Evolutionary conservation across 768 basidiomycete species (phyloP).

Genomic region (Hypholoma fasciculare): DNA sequence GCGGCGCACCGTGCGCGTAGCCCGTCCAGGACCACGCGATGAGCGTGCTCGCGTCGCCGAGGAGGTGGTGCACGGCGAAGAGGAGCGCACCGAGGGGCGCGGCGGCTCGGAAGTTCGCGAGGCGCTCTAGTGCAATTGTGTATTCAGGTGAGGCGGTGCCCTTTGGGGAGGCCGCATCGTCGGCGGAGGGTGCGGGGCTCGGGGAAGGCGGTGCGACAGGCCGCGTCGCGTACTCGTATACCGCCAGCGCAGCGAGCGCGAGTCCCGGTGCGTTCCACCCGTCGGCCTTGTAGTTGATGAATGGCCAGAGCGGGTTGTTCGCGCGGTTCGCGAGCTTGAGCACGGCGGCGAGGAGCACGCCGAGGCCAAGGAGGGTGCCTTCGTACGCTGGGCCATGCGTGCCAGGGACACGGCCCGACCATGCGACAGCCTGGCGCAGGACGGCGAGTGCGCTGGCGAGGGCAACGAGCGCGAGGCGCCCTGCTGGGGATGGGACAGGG

Average conservation of each 20-base stretch:
- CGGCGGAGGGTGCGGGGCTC: background rate
- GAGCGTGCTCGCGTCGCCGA: constrained; percentile 76
- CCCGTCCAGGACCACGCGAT: constrained; percentile 91
- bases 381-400: constrained; percentile 42
- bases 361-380: constrained; percentile 61
- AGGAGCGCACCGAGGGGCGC: constrained; percentile 67
- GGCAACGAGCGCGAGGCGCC: constrained; percentile 58
- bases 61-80: constrained; percentile 70
- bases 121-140: no score
- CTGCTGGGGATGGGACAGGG: constrained; percentile 45
- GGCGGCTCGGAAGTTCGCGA: constrained; percentile 28
- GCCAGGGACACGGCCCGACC: constrained; percentile 39
- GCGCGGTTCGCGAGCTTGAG: constrained; percentile 79
- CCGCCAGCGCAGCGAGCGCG: constrained; percentile 53
- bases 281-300: constrained; percentile 62
- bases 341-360: constrained; percentile 64
- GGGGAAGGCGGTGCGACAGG: constrained; percentile 1
- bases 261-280: constrained; percentile 74
- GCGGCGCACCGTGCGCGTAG: constrained; percentile 58
- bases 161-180: constrained; percentile 4
- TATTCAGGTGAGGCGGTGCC: background rate
- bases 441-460: constrained; percentile 51
- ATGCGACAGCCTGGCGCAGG: constrained; percentile 51
- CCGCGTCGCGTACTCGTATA: constrained; percentile 55
- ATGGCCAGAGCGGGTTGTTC: constrained; percentile 90